Conservation (phyloP, 75 land plant species). For the Larix kaempferi region DNA sequence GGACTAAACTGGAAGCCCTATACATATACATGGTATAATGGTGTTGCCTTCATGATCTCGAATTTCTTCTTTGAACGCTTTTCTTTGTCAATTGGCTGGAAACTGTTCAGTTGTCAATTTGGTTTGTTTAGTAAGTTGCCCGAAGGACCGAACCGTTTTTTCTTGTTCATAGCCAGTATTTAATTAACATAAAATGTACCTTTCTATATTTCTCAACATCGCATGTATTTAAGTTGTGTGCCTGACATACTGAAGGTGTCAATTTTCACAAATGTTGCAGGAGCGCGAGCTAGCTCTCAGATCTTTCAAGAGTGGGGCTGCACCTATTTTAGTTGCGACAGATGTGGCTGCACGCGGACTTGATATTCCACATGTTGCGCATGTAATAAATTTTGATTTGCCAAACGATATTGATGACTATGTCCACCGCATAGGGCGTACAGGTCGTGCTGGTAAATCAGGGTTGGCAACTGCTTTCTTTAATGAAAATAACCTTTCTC, state of each 20-base stretch:
- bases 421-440: slow-evolving; percentile 93
- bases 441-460: slow-evolving; percentile 90
- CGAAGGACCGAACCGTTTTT: background rate
- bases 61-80: too few species aligned
- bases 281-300: slow-evolving; percentile 80
- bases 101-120: background rate
- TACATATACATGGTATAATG: too few species aligned
- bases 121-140: background rate
- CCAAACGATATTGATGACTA: slow-evolving; percentile 93
- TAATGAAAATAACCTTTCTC: slow-evolving; percentile 66
- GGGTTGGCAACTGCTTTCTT: slow-evolving; percentile 94
- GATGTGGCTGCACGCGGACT: slow-evolving; percentile 92
- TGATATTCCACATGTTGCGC: slow-evolving; percentile 91
- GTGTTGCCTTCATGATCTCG: too few species aligned
- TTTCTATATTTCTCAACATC: too few species aligned
- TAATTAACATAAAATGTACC: background rate
- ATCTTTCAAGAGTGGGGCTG: slow-evolving; percentile 70
- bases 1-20: too few species aligned
- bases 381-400: slow-evolving; percentile 89
- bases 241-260: background rate
- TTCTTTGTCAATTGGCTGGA: background rate
- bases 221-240: background rate
- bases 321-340: slow-evolving; percentile 90
- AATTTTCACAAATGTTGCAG: slow-evolving; percentile 23
- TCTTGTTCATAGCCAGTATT: background rate